These are phyloP conservation scores for Fusarium sp. DNA, from an alignment of 2,329 filamentous ascomycete species.

Conservation along the genomic window DNA sequence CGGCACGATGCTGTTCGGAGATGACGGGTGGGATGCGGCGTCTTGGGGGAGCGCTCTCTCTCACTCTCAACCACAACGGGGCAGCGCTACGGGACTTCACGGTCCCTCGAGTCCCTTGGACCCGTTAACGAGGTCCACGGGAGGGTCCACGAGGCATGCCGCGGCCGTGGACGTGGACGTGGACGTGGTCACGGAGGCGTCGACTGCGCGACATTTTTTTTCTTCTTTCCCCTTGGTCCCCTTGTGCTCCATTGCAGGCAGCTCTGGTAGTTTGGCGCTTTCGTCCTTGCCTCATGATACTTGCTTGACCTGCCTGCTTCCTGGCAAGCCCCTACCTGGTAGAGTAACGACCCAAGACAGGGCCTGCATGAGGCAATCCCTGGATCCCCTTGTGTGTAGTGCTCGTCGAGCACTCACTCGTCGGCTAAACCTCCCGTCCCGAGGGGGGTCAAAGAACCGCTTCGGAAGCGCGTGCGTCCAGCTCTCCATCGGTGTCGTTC, in stretches of 20 bases:
- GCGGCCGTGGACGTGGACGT: slow-evolving; percentile 26
- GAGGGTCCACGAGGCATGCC: slow-evolving; percentile 19
- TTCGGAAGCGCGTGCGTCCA: background rate
- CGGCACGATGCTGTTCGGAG: slow-evolving; percentile 39
- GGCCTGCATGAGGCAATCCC: slow-evolving; percentile 11
- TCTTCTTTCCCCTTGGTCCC: slow-evolving; percentile 2
- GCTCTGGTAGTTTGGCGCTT: slow-evolving; percentile 5
- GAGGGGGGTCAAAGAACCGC: background rate
- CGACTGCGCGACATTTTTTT: slow-evolving; percentile 38
- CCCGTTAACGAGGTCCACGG: slow-evolving; percentile 30
- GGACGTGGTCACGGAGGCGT: slow-evolving; percentile 17
- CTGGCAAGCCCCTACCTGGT: slow-evolving; percentile 4
- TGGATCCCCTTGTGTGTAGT: background rate
- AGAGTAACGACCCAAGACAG: slow-evolving; percentile 2
- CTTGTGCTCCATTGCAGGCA: slow-evolving; percentile 15
- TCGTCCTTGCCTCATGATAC: background rate
- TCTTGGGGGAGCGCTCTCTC: background rate
- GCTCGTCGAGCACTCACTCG: background rate
- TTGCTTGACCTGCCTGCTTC: background rate
- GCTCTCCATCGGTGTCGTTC: background rate
- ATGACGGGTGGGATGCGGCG: slow-evolving; percentile 38
- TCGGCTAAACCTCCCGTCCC: background rate
- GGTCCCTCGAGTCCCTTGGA: slow-evolving; percentile 16
- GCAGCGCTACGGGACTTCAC: slow-evolving; percentile 35
- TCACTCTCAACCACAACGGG: slow-evolving; percentile 17